phyloP scores from a whole-genome alignment of 805 yeast species.

The Priceomyces melissophilus region DNA sequence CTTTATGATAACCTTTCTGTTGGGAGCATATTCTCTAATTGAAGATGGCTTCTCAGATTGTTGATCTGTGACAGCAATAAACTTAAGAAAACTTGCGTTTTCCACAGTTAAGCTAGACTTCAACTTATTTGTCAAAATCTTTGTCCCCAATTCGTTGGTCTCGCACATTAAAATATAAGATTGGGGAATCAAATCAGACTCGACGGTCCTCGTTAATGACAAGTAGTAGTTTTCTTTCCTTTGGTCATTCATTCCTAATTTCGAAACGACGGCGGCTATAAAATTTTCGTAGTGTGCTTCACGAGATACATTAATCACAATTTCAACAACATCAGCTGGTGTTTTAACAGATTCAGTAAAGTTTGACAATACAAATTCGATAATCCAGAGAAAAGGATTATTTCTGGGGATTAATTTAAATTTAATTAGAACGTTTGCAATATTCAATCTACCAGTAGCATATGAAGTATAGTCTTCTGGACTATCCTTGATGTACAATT shows the following conservation, averaged over 20 bases:
- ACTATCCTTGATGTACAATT: conserved; percentile 57
- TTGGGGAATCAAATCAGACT: conserved; percentile 63
- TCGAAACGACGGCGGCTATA: conserved; percentile 81
- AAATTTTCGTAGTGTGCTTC: conserved; percentile 60
- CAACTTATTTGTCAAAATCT: conserved; percentile 50
- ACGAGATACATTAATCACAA: conserved; percentile 56
- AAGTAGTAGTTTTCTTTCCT: conserved; percentile 78
- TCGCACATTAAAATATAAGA: conserved; percentile 89
- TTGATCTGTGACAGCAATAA: conserved; percentile 80
- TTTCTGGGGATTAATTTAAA: conserved; percentile 75
- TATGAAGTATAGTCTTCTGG: conserved; percentile 64
- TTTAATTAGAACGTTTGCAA: conserved; percentile 58
- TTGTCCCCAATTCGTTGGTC: conserved; percentile 72
- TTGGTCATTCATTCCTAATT: conserved; percentile 70
- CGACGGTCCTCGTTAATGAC: conserved; percentile 79
- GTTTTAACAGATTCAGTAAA: conserved; percentile 54
- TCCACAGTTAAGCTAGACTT: conserved; percentile 37
- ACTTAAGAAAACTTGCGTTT: conserved; percentile 52
- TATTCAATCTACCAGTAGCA: conserved; percentile 85
- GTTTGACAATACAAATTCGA: conserved; percentile 60
- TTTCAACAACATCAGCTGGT: conserved; percentile 55
- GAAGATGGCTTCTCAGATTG: conserved; percentile 66
- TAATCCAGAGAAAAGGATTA: conserved; percentile 62
- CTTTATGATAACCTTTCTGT: conserved; percentile 54
- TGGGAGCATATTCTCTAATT: conserved; percentile 52